These are phyloP conservation scores for Bruguiera parviflora DNA, from an alignment of 345 rosid genomes.

Conservation along the genomic window DNA sequence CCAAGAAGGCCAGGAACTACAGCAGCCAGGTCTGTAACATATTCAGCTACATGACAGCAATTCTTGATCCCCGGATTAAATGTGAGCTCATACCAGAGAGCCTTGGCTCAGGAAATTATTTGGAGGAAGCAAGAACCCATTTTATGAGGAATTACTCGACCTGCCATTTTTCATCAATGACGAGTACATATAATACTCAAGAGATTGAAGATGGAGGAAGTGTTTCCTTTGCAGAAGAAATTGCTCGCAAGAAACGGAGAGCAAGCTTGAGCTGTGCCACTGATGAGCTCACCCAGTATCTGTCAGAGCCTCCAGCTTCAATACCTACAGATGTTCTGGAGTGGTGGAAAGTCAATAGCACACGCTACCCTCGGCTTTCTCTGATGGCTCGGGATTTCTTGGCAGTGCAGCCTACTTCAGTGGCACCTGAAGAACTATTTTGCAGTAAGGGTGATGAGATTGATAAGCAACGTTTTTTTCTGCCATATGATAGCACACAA, in stretches of 20 bases:
- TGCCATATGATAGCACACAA: slow-evolving; percentile 74
- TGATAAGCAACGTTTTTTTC: slow-evolving; percentile 57
- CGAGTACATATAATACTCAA: slow-evolving; percentile 56
- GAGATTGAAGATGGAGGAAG: slow-evolving; percentile 74
- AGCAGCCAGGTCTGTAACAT: slow-evolving; percentile 69
- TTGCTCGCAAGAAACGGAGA: slow-evolving; percentile 84
- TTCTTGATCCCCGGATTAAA: slow-evolving; percentile 90
- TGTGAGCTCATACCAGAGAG: slow-evolving; percentile 80
- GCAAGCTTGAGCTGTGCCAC: slow-evolving; percentile 60
- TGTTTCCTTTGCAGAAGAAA: slow-evolving; percentile 90
- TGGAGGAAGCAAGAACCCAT: slow-evolving; percentile 83
- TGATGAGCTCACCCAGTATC: slow-evolving; percentile 89
- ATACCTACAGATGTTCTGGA: slow-evolving; percentile 82
- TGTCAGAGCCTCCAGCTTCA: slow-evolving; percentile 81
- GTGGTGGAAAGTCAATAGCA: slow-evolving; percentile 91
- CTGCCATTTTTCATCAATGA: slow-evolving; percentile 54
- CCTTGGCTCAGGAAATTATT: slow-evolving; percentile 56
- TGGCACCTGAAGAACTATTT: slow-evolving; percentile 74
- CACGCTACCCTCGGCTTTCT: slow-evolving; percentile 81
- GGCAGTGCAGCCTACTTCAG: slow-evolving; percentile 76
- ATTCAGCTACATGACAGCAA: slow-evolving; percentile 79
- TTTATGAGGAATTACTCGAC: slow-evolving; percentile 66
- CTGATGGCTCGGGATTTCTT: slow-evolving; percentile 87
- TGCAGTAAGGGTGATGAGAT: slow-evolving; percentile 69
- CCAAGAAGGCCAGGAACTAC: slow-evolving; percentile 69